Percentiles rank a stretch among this genome's conserved stretches.
Evolutionary conservation across 2,329 filamentous ascomycete genomes (phyloP).

Genomic region (Helminthosporium solani): DNA sequence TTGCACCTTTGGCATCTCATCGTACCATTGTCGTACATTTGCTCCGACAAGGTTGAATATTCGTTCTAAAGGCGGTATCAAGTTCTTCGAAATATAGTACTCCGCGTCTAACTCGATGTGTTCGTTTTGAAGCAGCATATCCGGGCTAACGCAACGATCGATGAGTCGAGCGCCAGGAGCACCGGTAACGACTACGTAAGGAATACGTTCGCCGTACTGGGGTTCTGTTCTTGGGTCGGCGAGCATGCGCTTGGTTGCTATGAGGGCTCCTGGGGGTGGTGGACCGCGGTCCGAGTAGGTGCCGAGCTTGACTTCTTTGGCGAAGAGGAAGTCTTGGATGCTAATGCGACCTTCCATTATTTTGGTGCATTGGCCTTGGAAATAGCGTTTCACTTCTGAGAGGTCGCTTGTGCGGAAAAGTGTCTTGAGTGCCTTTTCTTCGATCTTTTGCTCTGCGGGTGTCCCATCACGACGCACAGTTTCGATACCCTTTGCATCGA

Average conservation of each 20-base stretch:
- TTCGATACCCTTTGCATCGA: constrained; percentile 98
- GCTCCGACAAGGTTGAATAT: constrained; percentile 97
- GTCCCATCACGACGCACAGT: constrained; percentile 94
- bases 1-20: constrained; percentile 92
- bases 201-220: constrained; percentile 91
- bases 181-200: constrained; percentile 89
- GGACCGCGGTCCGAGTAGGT: constrained; percentile 80
- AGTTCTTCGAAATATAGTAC: constrained; percentile 95
- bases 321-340: constrained; percentile 95
- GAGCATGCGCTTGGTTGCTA: constrained; percentile 83
- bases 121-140: constrained; percentile 74
- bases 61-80: constrained; percentile 90
- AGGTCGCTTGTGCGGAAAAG: constrained; percentile 89
- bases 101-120: constrained; percentile 82
- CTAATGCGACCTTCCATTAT: constrained; percentile 88
- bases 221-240: constrained; percentile 83
- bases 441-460: constrained; percentile 92
- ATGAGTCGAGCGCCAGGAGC: constrained; percentile 81
- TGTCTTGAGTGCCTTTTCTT: constrained; percentile 85
- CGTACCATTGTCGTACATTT: constrained; percentile 87
- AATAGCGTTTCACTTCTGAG: constrained; percentile 84
- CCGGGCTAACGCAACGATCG: constrained; percentile 87
- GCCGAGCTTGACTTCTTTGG: constrained; percentile 85
- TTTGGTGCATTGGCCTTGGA: constrained; percentile 85
- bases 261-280: constrained; percentile 82